These are phyloP conservation scores for Vaccinium myrtillus DNA, from an alignment of 148 eudicot species.

Conservation along the genomic window DNA sequence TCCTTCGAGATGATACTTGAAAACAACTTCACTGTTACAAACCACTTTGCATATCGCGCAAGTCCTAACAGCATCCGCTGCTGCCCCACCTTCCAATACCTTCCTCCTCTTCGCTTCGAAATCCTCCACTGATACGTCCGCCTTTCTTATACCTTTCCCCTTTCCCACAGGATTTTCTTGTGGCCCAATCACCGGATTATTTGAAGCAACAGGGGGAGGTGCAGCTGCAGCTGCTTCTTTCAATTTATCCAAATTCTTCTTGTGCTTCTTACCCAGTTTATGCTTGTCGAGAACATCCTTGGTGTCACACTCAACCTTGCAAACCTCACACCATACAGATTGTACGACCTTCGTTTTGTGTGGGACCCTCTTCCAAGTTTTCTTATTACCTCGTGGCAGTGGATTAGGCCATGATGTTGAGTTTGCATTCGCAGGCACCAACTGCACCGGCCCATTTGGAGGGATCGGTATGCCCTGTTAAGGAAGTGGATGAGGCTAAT, in stretches of 20 bases:
- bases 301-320: slow-evolving; percentile 45
- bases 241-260: slow-evolving; percentile 46
- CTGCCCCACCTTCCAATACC: slow-evolving; percentile 46
- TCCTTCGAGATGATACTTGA: slow-evolving; percentile 45
- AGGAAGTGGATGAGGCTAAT: neutral
- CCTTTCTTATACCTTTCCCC: slow-evolving; percentile 26
- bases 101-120: slow-evolving; percentile 45
- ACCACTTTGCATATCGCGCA: slow-evolving; percentile 51
- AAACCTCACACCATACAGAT: slow-evolving; percentile 51
- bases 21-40: slow-evolving; percentile 57
- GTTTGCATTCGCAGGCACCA: slow-evolving; percentile 15
- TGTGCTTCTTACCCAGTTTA: slow-evolving; percentile 59
- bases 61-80: slow-evolving; percentile 30
- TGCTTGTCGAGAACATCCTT: slow-evolving; percentile 46
- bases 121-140: slow-evolving; percentile 28
- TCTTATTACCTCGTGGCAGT: slow-evolving; percentile 11
- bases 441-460: slow-evolving; percentile 15
- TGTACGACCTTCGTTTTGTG: slow-evolving; percentile 43
- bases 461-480: slow-evolving; percentile 30
- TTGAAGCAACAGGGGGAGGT: slow-evolving; percentile 15
- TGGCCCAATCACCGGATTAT: slow-evolving; percentile 33
- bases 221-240: slow-evolving; percentile 16
- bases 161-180: slow-evolving; percentile 32
- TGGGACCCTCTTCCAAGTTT: slow-evolving; percentile 19
- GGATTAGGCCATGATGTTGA: slow-evolving; percentile 17